These are phyloP conservation scores for Hyaloscypha finlandica DNA, from an alignment of 495 filamentous ascomycete species.

Conservation along the genomic window DNA sequence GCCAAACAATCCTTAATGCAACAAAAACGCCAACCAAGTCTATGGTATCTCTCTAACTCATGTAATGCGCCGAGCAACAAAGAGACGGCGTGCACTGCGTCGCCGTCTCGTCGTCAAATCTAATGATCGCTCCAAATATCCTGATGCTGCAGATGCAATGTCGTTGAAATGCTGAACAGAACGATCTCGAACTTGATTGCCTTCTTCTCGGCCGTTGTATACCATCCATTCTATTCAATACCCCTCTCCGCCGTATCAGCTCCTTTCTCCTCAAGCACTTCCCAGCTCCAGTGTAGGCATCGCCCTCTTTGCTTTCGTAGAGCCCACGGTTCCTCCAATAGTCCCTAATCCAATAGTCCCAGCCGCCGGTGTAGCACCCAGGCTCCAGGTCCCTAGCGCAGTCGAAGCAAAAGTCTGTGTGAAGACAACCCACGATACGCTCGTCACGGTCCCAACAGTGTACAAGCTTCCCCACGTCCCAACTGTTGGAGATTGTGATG, in stretches of 20 bases:
- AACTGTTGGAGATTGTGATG: slow-evolving; percentile 9
- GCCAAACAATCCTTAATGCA: neutral
- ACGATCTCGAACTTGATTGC: neutral
- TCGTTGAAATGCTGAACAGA: neutral
- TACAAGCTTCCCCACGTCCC: slow-evolving; percentile 13
- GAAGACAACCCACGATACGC: slow-evolving; percentile 5
- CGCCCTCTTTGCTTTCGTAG: slow-evolving; percentile 14
- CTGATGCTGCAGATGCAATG: neutral
- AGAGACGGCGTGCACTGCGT: neutral
- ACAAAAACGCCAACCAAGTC: neutral
- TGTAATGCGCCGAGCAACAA: neutral
- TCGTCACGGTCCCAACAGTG: slow-evolving; percentile 20
- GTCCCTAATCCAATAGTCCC: slow-evolving; percentile 32
- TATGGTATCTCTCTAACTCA: neutral
- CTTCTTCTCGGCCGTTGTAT: neutral
- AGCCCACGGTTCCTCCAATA: slow-evolving; percentile 26
- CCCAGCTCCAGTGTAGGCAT: slow-evolving; percentile 11
- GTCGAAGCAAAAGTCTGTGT: slow-evolving; percentile 34
- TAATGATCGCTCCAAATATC: neutral
- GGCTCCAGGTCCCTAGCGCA: slow-evolving; percentile 29
- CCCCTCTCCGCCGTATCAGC: neutral
- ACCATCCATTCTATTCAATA: neutral
- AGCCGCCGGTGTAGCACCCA: slow-evolving; percentile 25
- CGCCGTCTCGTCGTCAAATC: neutral
- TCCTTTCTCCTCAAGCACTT: neutral